Base-by-base conservation (phyloP, 306 rosid genomes). In the Morella rubra region DNA sequence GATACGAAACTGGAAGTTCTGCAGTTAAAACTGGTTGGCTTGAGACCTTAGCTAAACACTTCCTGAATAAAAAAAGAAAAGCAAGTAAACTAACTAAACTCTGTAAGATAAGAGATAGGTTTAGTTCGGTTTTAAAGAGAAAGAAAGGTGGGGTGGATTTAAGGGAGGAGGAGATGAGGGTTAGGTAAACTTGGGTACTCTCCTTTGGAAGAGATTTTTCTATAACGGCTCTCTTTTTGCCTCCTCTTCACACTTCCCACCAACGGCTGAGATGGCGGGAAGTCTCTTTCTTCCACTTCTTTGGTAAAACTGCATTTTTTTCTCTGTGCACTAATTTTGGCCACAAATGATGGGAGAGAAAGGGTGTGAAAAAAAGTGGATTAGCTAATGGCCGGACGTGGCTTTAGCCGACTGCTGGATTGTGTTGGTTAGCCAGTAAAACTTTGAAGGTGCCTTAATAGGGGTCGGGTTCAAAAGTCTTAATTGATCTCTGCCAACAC, bases 151-250 rank as follows among this genome's bases (percentile, higher is more conserved):
- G 88, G 86, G 85, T 82, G 76, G 81, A 85, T 89, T 86, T 87
- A 88, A 80, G 88, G 87, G 79, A 73, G 89, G 84, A 81, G 82
- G n/a, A 82, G 98, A 84, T 89, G 78, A 59, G 88, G 61, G 86
- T 83, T 92, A 85, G 97, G 93, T 90, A 67, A 61, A 70, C 58
- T n/a, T 69, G 81, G 82, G 65, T 66, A 73, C 20, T 64, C 67
- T 37, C 66, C 54, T 46, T 40, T 77, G 68, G 58, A 79, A 82
- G 61, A 52, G 44, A 37, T 22, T 62, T 55, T 79, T 51, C 73
- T 76, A 71, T 73, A 71, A 47, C n/a, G 80, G 91, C 89, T 85
- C 84, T 88, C 90, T 90, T 90, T 90, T 72, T 85, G 88, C 91
- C 90, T 10, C 61, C 50, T 59, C 47, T 73, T 82, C 90, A 85